Evolutionary conservation across 2,329 filamentous ascomycete genomes (phyloP), one percentile per base, ranked within the genome.

Genomic region (Trichoderma harzianum): DNA sequence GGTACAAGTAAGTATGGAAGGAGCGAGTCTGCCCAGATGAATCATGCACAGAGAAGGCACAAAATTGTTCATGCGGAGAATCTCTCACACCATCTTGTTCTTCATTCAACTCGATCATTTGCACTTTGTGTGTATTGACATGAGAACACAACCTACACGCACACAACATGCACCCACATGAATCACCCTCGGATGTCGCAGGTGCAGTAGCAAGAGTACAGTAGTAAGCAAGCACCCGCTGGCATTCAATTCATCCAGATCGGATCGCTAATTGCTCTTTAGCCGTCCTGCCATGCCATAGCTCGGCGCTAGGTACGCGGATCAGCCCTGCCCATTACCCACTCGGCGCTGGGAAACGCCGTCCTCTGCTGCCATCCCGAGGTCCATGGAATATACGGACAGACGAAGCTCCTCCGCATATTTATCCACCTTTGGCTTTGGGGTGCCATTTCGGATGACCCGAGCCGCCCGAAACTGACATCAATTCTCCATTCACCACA

Each of bases 241-340:
- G 43, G 39, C 39, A 43, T 43, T 18, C n/a, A 21, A 12, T 21
- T 21, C n/a, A 21, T 21, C 34, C 47, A 55, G 64, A 67, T 67
- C 66, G 12, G 53, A 68, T 68, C 53, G 53, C 34, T 60, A 8
- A 67, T 24, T 21, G 43, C 34, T 28, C 16, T 47, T 47, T 32
- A 28, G 60, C 60, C 60, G 60, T 30, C 39, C 18, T 32, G 5
- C 34, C 24, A 28, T 55, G 34, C 34, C 14, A 36, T 36, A 32
- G 64, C 51, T 30, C 64, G 39, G 16, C 67, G 36, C 55, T 62
- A 69, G 67, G 61, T 69, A 53, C 57, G 57, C 67, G 67, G 47
- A 69, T 53, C 57, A 61, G 67, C 57, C 55, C 66, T 57, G 55
- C 26, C 66, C 55, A 26, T 51, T 69, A 28, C 66, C 34, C 43